Evolutionary conservation across 192 early-diverging fungal species (phyloP), one percentile per base, ranked within the genome.

Genomic region (Pilaira anomala): DNA sequence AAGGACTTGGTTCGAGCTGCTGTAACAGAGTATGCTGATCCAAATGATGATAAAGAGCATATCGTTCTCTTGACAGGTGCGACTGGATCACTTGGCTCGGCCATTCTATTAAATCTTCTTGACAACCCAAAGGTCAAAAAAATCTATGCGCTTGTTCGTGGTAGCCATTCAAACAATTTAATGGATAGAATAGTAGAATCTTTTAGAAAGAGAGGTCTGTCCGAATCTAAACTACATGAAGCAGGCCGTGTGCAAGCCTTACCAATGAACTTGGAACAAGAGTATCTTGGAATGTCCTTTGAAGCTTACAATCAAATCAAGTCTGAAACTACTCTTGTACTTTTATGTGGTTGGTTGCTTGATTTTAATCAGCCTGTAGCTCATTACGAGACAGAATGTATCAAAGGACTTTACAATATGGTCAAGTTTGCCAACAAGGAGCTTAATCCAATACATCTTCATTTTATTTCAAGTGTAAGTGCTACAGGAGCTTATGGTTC

Each of bases 1-100:
- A 30, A 49, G 7, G 48, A 66, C 19, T 59, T 66, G 46, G 11
- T 36, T 36, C 33, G 7, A 6, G 30, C 26, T 19, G 19, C 42
- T 8, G 52, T 49, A 1, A 29, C 24, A 21, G 8, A 22, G 11
- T 59, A 44, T 18, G 1, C 36, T 42, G 16, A 57, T 30, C 33
- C 33, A 5, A 36, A 36, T 36, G 33, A 36, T 36, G 19, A 49
- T 26, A 19, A 36, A 24, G 63, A 64, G 3, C 33, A 60, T 39
- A 66, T 72, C 6, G 60, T 73, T 14, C 33, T 76, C 30, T 16
- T 73, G 4, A 73, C 75, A 0, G 75, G 75, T n/a, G 66, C 67
- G 2, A 76, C 70, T 21, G 75, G 75, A 1, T 68, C 70, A 13
- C 45, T 76, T 13, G 75, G 75, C 0, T 63, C 67, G 12, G 56